These are phyloP conservation scores for Aspergillus uvarum DNA, from an alignment of 2,329 filamentous ascomycete genomes.

Conservation along the genomic window DNA sequence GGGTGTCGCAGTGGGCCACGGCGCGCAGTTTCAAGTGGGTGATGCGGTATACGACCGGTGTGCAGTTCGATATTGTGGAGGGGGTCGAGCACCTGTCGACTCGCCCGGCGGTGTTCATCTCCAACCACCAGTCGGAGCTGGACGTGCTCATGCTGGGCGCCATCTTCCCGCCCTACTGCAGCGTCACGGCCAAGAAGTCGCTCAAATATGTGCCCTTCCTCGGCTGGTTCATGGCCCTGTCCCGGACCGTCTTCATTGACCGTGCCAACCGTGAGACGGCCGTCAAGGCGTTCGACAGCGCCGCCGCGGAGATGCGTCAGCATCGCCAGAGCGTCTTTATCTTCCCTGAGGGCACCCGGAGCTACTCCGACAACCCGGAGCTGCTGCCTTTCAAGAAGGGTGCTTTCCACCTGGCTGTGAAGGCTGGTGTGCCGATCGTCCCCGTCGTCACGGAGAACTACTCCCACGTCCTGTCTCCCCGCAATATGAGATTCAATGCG, in stretches of 20 bases:
- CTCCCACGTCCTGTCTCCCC: slow-evolving; percentile 67
- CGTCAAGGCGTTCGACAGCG: slow-evolving; percentile 78
- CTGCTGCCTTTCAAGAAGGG: slow-evolving; percentile 98
- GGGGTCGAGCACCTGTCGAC: slow-evolving; percentile 64
- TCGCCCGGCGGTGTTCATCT: slow-evolving; percentile 85
- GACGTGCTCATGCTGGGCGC: slow-evolving; percentile 88
- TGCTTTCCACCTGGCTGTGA: slow-evolving; percentile 91
- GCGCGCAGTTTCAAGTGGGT: slow-evolving; percentile 75
- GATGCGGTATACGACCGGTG: slow-evolving; percentile 73
- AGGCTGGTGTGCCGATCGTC: slow-evolving; percentile 90
- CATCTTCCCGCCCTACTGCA: slow-evolving; percentile 89
- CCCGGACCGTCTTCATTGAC: slow-evolving; percentile 92
- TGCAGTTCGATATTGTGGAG: slow-evolving; percentile 70
- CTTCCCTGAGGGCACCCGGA: slow-evolving; percentile 79
- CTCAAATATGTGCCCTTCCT: slow-evolving; percentile 78
- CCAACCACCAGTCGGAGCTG: slow-evolving; percentile 94
- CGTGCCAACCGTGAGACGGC: slow-evolving; percentile 80
- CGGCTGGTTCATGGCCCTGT: slow-evolving; percentile 91
- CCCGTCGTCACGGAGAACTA: slow-evolving; percentile 82
- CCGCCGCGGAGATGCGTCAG: slow-evolving; percentile 73
- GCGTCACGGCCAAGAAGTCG: slow-evolving; percentile 86
- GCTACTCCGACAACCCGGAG: slow-evolving; percentile 76
- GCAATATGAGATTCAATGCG: slow-evolving; percentile 63
- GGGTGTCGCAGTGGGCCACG: slow-evolving; percentile 81
- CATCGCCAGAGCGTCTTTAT: slow-evolving; percentile 62